A percentile compares a stretch with the other conserved stretches of the same genome.
phyloP scores from a whole-genome alignment of 2,329 filamentous ascomycete species.

The Leptosphaerulina australis region DNA sequence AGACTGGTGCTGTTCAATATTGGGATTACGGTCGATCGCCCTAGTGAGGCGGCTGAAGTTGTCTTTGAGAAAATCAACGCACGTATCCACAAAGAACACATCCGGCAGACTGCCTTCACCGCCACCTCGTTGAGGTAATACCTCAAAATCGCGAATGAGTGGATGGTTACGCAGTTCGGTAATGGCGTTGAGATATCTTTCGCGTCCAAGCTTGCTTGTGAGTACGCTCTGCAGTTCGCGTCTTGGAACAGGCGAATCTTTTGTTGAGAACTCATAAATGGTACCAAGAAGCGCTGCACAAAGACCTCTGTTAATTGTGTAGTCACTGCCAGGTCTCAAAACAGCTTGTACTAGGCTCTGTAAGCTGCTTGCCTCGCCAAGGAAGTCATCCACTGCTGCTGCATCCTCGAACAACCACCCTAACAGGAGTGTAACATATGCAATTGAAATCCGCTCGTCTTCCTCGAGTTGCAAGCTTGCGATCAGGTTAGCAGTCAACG shows the following conservation, averaged over 20 bases:
- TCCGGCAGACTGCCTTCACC: conserved; percentile 67
- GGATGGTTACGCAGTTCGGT: conserved; percentile 77
- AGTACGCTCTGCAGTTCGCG: conserved; percentile 80
- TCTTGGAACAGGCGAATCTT: conserved; percentile 89
- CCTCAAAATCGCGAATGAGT: conserved; percentile 86
- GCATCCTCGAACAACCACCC: conserved; percentile 93
- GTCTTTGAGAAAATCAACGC: conserved; percentile 94
- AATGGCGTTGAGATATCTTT: conserved; percentile 84
- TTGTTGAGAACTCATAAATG: conserved; percentile 95
- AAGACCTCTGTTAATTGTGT: conserved; percentile 76
- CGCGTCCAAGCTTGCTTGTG: conserved; percentile 76
- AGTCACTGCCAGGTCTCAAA: conserved; percentile 58
- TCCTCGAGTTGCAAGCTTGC: conserved; percentile 75
- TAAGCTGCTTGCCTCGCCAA: conserved; percentile 90
- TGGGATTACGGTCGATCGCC: conserved; percentile 89
- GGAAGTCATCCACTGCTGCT: conserved; percentile 88
- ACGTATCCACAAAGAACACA: conserved; percentile 83
- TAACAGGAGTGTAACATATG: conserved; percentile 86
- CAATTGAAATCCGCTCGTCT: conserved; percentile 79
- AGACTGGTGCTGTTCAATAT: conserved; percentile 81
- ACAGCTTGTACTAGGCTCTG: conserved; percentile 81
- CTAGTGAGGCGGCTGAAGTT: conserved; percentile 86
- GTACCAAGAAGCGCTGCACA: conserved; percentile 85
- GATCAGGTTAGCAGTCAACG: conserved; percentile 83
- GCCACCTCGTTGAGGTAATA: conserved; percentile 69